phyloP scores from a whole-genome alignment of 139 green algal genomes.

The Chlamydomonas eustigma region DNA sequence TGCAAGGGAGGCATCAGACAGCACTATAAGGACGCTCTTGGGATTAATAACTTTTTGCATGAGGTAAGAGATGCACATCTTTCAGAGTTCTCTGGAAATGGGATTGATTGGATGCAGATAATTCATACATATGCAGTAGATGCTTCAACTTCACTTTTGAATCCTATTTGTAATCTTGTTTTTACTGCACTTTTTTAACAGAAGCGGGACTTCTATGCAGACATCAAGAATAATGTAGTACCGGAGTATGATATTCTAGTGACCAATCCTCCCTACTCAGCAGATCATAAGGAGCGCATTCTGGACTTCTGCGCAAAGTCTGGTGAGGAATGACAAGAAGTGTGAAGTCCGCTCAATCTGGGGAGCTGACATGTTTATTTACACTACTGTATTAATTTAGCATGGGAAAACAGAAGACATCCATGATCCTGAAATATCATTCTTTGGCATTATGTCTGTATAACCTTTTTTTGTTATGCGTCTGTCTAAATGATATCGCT shows the following conservation, averaged over 20 bases:
- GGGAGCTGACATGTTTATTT: too few relatives aligned
- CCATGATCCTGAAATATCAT: too few relatives aligned
- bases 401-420: too few relatives aligned
- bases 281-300: slow-evolving; percentile 40
- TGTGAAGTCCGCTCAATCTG: too few relatives aligned
- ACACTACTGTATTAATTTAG: too few relatives aligned
- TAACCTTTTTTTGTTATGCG: too few relatives aligned
- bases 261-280: slow-evolving; percentile 43
- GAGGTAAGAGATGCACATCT: not conserved
- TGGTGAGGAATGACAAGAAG: too few relatives aligned
- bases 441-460: too few relatives aligned
- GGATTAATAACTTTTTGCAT: not conserved
- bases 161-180: slow-evolving; percentile 18
- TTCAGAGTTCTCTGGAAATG: not conserved
- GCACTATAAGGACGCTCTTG: slow-evolving; percentile 12
- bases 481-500: too few relatives aligned
- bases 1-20: slow-evolving; percentile 20
- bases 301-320: slow-evolving; percentile 29
- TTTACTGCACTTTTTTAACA: slow-evolving; percentile 19
- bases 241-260: slow-evolving; percentile 48
- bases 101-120: not conserved
- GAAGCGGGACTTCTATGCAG: slow-evolving; percentile 60
- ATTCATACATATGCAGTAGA: not conserved
- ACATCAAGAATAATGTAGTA: slow-evolving; percentile 12
- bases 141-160: slow-evolving; percentile 20